phyloP scores from a whole-genome alignment of 2,329 filamentous ascomycete genomes.

The Microdochium trichocladiopsis region DNA sequence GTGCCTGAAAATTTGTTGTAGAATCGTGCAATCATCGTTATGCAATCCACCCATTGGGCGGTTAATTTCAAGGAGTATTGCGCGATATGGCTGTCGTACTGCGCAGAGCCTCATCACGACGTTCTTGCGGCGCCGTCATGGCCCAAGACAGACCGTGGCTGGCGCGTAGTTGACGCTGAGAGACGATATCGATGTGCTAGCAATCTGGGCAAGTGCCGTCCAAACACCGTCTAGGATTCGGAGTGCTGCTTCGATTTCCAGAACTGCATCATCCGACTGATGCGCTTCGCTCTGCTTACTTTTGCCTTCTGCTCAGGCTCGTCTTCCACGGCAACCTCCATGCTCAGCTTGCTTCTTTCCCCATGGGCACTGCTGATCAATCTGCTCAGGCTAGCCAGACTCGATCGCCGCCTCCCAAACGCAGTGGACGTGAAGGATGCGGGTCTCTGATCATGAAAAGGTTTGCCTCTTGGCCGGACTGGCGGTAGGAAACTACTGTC shows the following conservation, averaged over 20 bases:
- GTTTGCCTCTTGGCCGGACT: conserved; percentile 27
- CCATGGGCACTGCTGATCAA: conserved; percentile 70
- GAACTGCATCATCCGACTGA: conserved; percentile 72
- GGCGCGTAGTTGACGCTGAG: neutral
- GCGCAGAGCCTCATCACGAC: neutral
- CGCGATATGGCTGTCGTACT: neutral
- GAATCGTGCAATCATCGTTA: neutral
- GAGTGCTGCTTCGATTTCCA: conserved; percentile 56
- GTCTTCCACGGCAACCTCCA: conserved; percentile 53
- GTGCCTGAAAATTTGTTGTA: neutral
- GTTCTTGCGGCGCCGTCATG: too few relatives aligned
- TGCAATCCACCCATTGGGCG: neutral
- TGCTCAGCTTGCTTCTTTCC: conserved; percentile 67
- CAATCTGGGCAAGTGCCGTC: neutral
- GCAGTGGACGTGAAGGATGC: conserved; percentile 54
- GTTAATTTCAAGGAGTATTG: neutral
- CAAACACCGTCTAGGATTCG: neutral
- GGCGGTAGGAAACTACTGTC: conserved; percentile 48
- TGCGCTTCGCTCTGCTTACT: conserved; percentile 58
- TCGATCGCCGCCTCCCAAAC: conserved; percentile 65
- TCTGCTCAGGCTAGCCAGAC: conserved; percentile 69
- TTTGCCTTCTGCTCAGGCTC: conserved; percentile 52
- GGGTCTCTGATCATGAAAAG: conserved; percentile 48
- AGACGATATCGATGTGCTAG: neutral
- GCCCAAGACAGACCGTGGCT: neutral